Conservation (phyloP, 2,329 filamentous ascomycete species). For the Colletotrichum sp. region DNA sequence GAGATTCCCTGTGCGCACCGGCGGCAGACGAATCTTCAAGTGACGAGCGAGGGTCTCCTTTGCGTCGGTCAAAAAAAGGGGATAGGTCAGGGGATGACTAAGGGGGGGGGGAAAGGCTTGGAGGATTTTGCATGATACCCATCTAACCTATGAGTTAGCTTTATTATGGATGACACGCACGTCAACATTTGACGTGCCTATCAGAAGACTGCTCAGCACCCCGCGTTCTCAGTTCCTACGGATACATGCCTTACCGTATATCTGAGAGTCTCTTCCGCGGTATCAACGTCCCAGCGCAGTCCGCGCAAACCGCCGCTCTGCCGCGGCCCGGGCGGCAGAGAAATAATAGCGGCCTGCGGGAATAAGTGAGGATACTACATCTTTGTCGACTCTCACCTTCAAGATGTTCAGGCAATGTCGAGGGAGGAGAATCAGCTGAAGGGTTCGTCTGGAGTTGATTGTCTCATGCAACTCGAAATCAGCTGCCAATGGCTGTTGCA, state of each 20-base stretch:
- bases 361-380: neutral
- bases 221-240: neutral
- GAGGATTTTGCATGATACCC: slow-evolving; percentile 10
- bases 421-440: neutral
- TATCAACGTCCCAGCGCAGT: neutral
- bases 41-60: slow-evolving; percentile 31
- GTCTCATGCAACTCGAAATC: neutral
- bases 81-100: neutral
- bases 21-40: slow-evolving; percentile 57
- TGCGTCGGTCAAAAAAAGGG: neutral
- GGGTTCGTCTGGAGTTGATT: neutral
- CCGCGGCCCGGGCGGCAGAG: neutral
- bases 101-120: neutral
- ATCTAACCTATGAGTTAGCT: slow-evolving; percentile 7
- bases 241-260: neutral
- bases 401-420: neutral
- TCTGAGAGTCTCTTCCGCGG: neutral
- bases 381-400: neutral
- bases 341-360: neutral
- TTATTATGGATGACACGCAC: neutral
- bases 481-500: neutral
- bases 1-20: slow-evolving; percentile 59
- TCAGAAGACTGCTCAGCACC: neutral
- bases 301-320: neutral
- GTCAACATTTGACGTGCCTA: neutral